Percentiles rank a stretch among this genome's conserved stretches.
Conservation (phyloP, 345 rosid species). For the Salix udensis region DNA sequence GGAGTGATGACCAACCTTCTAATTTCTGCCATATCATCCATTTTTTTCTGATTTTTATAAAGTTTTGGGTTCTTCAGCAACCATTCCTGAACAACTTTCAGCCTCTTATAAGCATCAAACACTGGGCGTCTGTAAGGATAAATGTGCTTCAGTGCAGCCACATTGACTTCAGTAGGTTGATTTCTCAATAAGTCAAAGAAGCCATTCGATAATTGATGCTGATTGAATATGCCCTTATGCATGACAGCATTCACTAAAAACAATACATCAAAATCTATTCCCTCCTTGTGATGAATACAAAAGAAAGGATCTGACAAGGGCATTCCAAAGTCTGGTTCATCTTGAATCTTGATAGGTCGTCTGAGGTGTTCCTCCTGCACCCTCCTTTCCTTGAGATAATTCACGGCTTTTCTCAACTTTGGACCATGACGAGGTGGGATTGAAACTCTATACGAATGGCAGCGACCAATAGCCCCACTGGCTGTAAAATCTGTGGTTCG, state of each 20-base stretch:
- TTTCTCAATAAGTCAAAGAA: constrained; percentile 60
- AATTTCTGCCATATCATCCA: constrained; percentile 56
- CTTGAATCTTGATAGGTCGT: constrained; percentile 35
- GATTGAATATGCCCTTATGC: constrained; percentile 67
- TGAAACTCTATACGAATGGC: constrained; percentile 54
- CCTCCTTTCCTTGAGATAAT: constrained; percentile 48
- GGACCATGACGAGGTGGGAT: constrained; percentile 59
- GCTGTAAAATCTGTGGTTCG: constrained; percentile 77
- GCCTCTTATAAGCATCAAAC: constrained; percentile 54
- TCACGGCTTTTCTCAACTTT: constrained; percentile 48
- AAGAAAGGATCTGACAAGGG: constrained; percentile 53
- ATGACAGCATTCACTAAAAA: constrained; percentile 68
- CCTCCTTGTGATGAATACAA: constrained; percentile 46
- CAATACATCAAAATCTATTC: constrained; percentile 58
- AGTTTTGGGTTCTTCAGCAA: constrained; percentile 54
- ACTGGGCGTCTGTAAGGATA: constrained; percentile 55
- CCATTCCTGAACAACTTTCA: constrained; percentile 66
- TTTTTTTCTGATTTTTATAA: constrained; percentile 35
- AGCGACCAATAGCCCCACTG: constrained; percentile 70
- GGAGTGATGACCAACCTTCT: constrained; percentile 80
- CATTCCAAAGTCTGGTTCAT: constrained; percentile 67
- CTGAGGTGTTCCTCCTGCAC: constrained; percentile 39
- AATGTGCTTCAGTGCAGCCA: constrained; percentile 70
- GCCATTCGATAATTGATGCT: constrained; percentile 51
- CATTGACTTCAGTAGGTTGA: constrained; percentile 53